Conservation (phyloP, 176 grass and related monocot species). For the Zizania latifolia region DNA sequence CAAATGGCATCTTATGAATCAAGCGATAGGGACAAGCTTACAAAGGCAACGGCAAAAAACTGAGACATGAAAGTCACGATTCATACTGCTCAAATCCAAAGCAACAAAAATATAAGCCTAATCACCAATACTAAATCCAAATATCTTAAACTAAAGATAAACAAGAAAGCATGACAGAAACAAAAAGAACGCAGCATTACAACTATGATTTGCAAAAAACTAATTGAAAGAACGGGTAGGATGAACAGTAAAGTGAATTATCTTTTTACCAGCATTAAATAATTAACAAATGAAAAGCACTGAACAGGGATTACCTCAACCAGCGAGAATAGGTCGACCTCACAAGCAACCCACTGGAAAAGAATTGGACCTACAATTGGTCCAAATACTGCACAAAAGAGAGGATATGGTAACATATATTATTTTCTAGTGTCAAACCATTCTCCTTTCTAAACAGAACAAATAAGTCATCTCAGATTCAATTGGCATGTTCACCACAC, state of each 20-base stretch:
- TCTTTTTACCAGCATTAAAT: background rate
- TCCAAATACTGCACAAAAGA: constrained; percentile 62
- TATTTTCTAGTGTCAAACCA: constrained; percentile 1
- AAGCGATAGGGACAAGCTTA: background rate
- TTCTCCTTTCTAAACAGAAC: constrained; percentile 19
- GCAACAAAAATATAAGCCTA: background rate
- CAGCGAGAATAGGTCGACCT: constrained; percentile 74
- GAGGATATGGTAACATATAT: constrained; percentile 7
- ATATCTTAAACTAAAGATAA: background rate
- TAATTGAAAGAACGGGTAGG: background rate
- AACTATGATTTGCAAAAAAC: too few species aligned
- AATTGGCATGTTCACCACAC: background rate
- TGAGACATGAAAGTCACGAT: background rate
- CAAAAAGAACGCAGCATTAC: background rate
- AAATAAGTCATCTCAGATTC: background rate
- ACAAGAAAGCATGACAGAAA: background rate
- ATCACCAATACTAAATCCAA: background rate
- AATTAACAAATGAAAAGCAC: constrained; percentile 2
- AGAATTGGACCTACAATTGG: constrained; percentile 77
- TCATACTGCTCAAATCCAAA: background rate
- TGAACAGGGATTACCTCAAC: constrained; percentile 65
- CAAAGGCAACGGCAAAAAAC: background rate
- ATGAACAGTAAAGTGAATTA: background rate
- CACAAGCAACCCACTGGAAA: constrained; percentile 85
- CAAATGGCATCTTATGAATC: constrained; percentile 1